Evolutionary conservation across 805 yeast genomes (phyloP).

Genomic region (Metschnikowia santaceciliae): DNA sequence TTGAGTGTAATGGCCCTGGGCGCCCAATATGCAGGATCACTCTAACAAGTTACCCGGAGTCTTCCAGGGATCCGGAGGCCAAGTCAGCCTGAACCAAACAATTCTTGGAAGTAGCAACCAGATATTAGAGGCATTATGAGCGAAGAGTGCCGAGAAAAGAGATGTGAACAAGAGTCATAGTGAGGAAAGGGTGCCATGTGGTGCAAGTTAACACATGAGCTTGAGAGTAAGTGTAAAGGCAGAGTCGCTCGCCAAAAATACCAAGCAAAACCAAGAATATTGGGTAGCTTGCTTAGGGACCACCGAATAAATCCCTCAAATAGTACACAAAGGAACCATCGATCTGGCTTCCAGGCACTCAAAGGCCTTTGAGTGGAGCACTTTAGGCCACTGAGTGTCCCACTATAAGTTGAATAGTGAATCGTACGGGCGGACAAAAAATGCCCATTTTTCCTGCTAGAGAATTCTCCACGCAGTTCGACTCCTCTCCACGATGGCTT

Average conservation of each 20-base stretch:
- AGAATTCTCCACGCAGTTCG: not conserved
- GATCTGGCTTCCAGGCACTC: not conserved
- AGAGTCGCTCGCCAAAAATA: not conserved
- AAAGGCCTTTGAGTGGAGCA: not conserved
- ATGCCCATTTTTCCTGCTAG: not conserved
- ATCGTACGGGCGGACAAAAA: not conserved
- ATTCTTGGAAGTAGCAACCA: not conserved
- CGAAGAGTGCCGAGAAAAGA: not conserved
- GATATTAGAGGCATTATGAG: not conserved
- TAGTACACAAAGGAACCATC: not conserved
- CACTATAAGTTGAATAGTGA: not conserved
- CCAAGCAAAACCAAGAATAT: not conserved
- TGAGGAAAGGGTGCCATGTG: not conserved
- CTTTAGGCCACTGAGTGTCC: not conserved
- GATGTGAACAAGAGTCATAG: not conserved
- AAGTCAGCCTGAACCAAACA: not conserved
- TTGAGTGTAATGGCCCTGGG: constrained; percentile 2
- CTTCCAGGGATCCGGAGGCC: not conserved
- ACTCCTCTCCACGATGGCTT: not conserved
- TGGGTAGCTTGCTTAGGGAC: not conserved
- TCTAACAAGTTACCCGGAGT: constrained; percentile 4
- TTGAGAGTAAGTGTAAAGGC: not conserved
- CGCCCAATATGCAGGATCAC: not conserved
- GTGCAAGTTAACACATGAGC: constrained; percentile 1
- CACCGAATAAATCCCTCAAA: not conserved